Evolutionary conservation across 208 protist genomes (phyloP).

Genomic region (Acanthamoeba healyi): DNA sequence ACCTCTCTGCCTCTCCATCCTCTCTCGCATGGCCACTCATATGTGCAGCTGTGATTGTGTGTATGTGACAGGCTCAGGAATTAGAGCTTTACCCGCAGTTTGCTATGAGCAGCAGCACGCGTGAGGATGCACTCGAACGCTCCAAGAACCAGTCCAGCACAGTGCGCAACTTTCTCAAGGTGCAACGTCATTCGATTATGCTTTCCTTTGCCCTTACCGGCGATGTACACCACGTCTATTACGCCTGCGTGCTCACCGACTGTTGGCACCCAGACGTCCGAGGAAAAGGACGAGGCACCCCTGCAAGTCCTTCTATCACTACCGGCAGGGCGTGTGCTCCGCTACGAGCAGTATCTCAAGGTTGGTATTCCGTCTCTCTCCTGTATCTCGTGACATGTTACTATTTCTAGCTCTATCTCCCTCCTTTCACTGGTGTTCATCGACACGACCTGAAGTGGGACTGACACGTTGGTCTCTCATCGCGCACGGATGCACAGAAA

Average conservation of each 20-base stretch:
- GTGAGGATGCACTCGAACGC: constrained; percentile 39
- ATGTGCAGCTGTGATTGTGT: background rate
- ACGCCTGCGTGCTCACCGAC: background rate
- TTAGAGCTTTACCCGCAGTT: constrained; percentile 56
- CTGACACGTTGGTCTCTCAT: background rate
- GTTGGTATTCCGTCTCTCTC: background rate
- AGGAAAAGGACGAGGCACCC: constrained; percentile 41
- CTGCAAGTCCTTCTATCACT: constrained; percentile 17
- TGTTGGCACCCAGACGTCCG: background rate
- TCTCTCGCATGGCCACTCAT: background rate
- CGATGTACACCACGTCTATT: too few species aligned
- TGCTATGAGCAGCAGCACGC: constrained; percentile 21
- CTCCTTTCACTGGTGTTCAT: too few species aligned
- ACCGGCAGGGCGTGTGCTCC: background rate
- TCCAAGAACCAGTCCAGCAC: constrained; percentile 48
- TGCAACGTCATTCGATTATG: background rate
- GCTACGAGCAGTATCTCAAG: constrained; percentile 42
- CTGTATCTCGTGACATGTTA: background rate
- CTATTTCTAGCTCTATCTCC: too few species aligned
- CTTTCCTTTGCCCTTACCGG: too few species aligned
- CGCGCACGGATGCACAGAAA: background rate
- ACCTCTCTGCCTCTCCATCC: background rate
- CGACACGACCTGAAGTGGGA: too few species aligned
- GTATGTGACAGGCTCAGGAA: background rate
- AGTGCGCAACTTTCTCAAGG: constrained; percentile 40